Conservation (phyloP, 2,329 filamentous ascomycete genomes). For the Pseudogymnoascus sp. region DNA sequence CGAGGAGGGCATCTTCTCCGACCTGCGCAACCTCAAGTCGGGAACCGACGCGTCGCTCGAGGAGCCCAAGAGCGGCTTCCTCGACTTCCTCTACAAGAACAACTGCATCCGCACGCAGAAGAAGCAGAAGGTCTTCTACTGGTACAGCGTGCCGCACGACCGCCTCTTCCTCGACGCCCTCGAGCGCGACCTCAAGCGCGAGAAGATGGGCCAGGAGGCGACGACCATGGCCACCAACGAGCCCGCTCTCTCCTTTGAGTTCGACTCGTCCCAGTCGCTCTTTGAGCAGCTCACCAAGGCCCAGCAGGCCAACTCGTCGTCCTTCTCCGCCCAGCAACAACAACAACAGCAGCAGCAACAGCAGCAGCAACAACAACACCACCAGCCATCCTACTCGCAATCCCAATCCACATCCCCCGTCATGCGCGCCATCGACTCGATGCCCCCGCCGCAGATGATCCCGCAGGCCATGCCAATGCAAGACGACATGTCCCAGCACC, state of each 20-base stretch:
- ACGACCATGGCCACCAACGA: conserved; percentile 96
- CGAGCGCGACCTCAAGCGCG: conserved; percentile 93
- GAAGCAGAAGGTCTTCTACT: conserved; percentile 99
- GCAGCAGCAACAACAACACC: conserved; percentile 21
- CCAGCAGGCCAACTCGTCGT: conserved; percentile 96
- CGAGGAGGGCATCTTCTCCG: conserved; percentile 98
- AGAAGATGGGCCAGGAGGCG: conserved; percentile 98
- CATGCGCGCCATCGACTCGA: conserved; percentile 82
- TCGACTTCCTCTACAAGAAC: conserved; percentile 99
- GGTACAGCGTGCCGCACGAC: conserved; percentile 98
- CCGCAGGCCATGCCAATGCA: conserved; percentile 45
- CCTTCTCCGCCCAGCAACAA: conserved; percentile 63
- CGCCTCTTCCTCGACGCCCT: conserved; percentile 93
- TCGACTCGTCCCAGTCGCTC: conserved; percentile 96
- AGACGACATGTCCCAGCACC: conserved; percentile 56
- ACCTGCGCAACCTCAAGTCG: conserved; percentile 94
- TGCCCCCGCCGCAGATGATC: conserved; percentile 86
- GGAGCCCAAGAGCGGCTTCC: conserved; percentile 95
- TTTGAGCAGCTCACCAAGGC: conserved; percentile 99
- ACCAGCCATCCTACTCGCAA: conserved; percentile 44
- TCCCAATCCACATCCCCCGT: conserved; percentile 82
- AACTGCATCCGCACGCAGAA: conserved; percentile 99
- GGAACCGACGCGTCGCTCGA: conserved; percentile 96
- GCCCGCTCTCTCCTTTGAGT: conserved; percentile 95
- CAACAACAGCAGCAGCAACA: conserved; percentile 43